Conservation (phyloP, 495 filamentous ascomycete species). For the Penicillium ucsense region DNA sequence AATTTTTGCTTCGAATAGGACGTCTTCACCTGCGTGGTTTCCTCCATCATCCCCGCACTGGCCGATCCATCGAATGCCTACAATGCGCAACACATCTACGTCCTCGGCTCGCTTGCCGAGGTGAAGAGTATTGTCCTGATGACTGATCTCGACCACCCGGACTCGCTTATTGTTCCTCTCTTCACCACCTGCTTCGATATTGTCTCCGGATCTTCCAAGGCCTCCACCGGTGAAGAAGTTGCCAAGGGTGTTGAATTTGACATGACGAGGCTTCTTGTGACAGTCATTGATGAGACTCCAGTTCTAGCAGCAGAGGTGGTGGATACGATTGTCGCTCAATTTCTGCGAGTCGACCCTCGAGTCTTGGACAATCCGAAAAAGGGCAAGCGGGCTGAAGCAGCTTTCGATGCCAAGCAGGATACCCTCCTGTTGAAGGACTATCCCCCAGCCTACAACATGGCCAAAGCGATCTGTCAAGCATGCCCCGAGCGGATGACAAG, state of each 20-base stretch:
- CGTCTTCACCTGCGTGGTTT: conserved; percentile 84
- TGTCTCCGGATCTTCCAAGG: conserved; percentile 65
- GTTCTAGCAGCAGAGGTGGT: conserved; percentile 73
- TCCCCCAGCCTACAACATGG: conserved; percentile 90
- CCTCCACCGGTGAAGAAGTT: conserved; percentile 65
- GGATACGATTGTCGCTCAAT: conserved; percentile 93
- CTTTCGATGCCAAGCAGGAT: conserved; percentile 61
- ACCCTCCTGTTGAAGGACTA: conserved; percentile 75
- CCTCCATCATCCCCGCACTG: conserved; percentile 71
- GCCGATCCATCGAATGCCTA: conserved; percentile 84
- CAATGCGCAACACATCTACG: conserved; percentile 84
- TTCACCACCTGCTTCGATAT: conserved; percentile 90
- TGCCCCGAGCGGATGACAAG: conserved; percentile 89
- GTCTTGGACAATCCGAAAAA: conserved; percentile 39
- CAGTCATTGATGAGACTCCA: conserved; percentile 76
- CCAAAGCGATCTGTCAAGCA: conserved; percentile 83
- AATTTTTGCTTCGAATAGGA: conserved; percentile 44
- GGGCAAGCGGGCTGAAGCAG: conserved; percentile 50
- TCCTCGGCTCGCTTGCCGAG: conserved; percentile 78
- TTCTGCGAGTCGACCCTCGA: conserved; percentile 70
- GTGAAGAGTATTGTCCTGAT: conserved; percentile 92
- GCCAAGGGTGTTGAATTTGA: conserved; percentile 86
- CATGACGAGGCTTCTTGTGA: conserved; percentile 77
- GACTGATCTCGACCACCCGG: conserved; percentile 75
- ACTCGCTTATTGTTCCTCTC: conserved; percentile 64